A percentile compares a stretch with the other conserved stretches of the same genome.
These are phyloP conservation scores for Acacia acuminata DNA, from an alignment of 306 rosid genomes.

Conservation along the genomic window DNA sequence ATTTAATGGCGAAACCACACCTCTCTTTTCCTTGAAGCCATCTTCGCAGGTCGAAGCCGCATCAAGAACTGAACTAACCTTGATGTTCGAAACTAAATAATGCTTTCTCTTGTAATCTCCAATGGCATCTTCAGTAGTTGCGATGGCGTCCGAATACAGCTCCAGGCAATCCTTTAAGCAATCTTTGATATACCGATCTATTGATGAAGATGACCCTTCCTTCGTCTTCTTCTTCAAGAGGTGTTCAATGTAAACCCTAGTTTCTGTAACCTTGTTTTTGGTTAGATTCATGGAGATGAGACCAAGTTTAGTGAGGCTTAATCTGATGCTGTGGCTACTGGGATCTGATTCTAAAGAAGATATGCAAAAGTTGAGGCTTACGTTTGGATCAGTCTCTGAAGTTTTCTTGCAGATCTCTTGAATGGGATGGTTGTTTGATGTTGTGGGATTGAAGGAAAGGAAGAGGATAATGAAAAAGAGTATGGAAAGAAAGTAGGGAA, in stretches of 20 bases:
- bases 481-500: not conserved
- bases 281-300: constrained; percentile 49
- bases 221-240: constrained; percentile 32
- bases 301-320: constrained; percentile 55
- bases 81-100: constrained; percentile 47
- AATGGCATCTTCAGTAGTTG: constrained; percentile 41
- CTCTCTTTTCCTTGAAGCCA: constrained; percentile 51
- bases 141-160: constrained; percentile 49
- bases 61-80: constrained; percentile 55
- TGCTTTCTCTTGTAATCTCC: constrained; percentile 46
- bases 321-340: not conserved
- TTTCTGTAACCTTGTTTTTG: constrained; percentile 47
- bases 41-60: constrained; percentile 75
- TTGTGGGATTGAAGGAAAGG: constrained; percentile 1
- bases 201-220: too few relatives aligned
- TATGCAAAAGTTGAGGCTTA: constrained; percentile 63
- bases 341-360: constrained; percentile 49
- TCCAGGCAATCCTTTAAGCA: constrained; percentile 61
- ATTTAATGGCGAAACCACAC: constrained; percentile 53
- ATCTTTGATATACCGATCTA: constrained; percentile 28
- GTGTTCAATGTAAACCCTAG: constrained; percentile 39
- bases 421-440: constrained; percentile 38
- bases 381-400: constrained; percentile 54
- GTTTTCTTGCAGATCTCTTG: constrained; percentile 53
- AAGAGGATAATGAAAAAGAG: constrained; percentile 30